Conservation (phyloP, 176 grass and related monocot genomes). For the Aegilops umbellulata region DNA sequence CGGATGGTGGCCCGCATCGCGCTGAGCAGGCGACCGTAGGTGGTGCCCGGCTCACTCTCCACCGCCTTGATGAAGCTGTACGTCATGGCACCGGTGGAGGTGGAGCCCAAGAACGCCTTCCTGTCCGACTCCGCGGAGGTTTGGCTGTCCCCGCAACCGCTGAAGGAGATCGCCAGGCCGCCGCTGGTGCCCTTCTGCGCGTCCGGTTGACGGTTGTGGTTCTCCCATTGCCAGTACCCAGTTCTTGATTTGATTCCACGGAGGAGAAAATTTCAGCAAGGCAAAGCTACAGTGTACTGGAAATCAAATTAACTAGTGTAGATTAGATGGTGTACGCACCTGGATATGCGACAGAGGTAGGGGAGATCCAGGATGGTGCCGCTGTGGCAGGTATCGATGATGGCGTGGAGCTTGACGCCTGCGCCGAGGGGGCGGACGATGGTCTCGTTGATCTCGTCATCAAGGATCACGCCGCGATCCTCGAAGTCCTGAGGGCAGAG, state of each 20-base stretch:
- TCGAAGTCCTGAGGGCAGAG: slow-evolving; percentile 86
- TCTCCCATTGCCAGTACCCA: slow-evolving; percentile 77
- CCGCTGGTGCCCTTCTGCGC: slow-evolving; percentile 55
- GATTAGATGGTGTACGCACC: slow-evolving; percentile 3
- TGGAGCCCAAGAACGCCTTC: slow-evolving; percentile 27
- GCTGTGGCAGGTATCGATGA: slow-evolving; percentile 92
- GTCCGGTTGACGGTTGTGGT: slow-evolving; percentile 25
- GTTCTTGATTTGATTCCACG: neutral
- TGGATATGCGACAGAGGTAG: slow-evolving; percentile 78
- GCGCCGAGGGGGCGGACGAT: slow-evolving; percentile 46
- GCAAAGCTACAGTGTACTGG: too few relatives aligned
- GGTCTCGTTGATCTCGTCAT: slow-evolving; percentile 59
- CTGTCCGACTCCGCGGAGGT: slow-evolving; percentile 52
- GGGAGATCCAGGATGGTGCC: slow-evolving; percentile 85
- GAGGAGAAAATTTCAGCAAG: too few relatives aligned
- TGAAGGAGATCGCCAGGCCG: slow-evolving; percentile 79
- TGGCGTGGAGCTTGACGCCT: slow-evolving; percentile 79
- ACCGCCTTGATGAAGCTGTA: slow-evolving; percentile 83
- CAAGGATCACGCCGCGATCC: slow-evolving; percentile 46
- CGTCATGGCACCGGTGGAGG: slow-evolving; percentile 54
- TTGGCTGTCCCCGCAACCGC: slow-evolving; percentile 83
- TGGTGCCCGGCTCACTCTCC: slow-evolving; percentile 51
- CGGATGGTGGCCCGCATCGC: slow-evolving; percentile 54
- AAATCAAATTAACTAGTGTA: too few relatives aligned
- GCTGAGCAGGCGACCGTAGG: slow-evolving; percentile 36